Base-by-base conservation (phyloP, 805 yeast genomes). In the Huiozyma sinensis region DNA sequence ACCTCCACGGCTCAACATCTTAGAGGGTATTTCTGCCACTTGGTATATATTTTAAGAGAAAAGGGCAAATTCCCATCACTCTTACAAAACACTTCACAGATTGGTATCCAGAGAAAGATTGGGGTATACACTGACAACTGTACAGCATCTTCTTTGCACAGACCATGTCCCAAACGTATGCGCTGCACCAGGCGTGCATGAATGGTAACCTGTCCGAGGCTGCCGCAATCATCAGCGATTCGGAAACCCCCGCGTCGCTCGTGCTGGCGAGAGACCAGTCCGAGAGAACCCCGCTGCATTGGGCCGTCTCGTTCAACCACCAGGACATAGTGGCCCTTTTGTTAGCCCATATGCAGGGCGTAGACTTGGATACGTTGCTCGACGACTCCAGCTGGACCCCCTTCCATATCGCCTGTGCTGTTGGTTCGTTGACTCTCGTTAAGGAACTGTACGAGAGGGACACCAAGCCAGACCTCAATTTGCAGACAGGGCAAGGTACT, bases 341-440 rank as follows among this genome's bases (percentile, higher is more conserved):
- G 33, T 56, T 81, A 6, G 60, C 52, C 44, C 57, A 47, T 35
- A 57, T 58, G 56, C 49, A 51, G 32, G 50, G 51, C 4, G 63
- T 74, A 27, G 90, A 86, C 49, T 59, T 87, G 9, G 92, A 87
- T 56, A 83, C 81, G 3, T 59, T 70, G 53, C 54, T 56, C 0
- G 97, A 89, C 59, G 80, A 73, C 13, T 70, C 89, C 8, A 95
- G 95, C 0, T 89, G 95, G 95, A 81, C 90, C 0, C 87, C 94
- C 1, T 55, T 86, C 32, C 97, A 89, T 61, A 79, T 90, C 42
- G 87, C 92, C 0, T 73, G 83, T 0, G 75, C 95, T 0, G 69
- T 81, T 2, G 95, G 96, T 0, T 75, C 77, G 53, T 52, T 68
- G 24, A 70, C 67, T 6, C 71, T 81, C 7, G 52, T 86, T 4